These are phyloP conservation scores for Phlyctochytrium arcticum DNA, from an alignment of 192 early-diverging fungal species.

Conservation along the genomic window DNA sequence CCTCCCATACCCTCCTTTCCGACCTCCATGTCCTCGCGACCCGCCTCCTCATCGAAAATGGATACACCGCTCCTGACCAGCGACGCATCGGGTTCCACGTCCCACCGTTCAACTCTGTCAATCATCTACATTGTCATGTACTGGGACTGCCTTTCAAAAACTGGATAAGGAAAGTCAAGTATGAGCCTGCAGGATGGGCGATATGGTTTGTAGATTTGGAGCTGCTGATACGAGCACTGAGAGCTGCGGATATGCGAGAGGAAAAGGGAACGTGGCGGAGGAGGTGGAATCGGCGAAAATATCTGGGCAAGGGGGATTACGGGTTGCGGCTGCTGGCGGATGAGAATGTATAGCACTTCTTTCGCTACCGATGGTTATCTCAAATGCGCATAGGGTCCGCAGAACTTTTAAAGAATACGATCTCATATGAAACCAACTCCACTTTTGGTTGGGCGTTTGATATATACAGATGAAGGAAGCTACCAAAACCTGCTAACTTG, in stretches of 20 bases:
- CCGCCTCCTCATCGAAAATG: slow-evolving; percentile 4
- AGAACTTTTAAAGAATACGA: too few species aligned
- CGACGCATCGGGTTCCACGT: slow-evolving; percentile 64
- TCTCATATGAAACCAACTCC: too few species aligned
- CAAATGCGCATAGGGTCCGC: too few species aligned
- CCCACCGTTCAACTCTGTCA: slow-evolving; percentile 64
- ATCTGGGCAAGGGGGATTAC: too few species aligned
- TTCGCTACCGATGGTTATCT: too few species aligned
- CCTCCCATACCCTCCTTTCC: background rate
- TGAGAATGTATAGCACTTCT: too few species aligned
- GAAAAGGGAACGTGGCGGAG: slow-evolving; percentile 15
- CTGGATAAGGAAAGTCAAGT: slow-evolving; percentile 32
- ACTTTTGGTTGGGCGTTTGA: too few species aligned
- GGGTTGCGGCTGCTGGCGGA: too few species aligned
- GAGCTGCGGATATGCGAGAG: slow-evolving; percentile 15
- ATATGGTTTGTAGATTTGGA: slow-evolving; percentile 29
- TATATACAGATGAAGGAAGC: too few species aligned
- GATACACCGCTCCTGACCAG: background rate
- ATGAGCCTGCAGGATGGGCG: slow-evolving; percentile 24
- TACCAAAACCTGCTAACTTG: too few species aligned
- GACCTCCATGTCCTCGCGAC: slow-evolving; percentile 11
- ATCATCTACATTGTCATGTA: slow-evolving; percentile 67
- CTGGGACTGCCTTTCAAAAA: slow-evolving; percentile 50
- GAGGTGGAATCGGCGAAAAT: too few species aligned
- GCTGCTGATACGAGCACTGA: slow-evolving; percentile 4